Evolutionary conservation across 192 early-diverging fungal species (phyloP), one percentile per base, ranked within the genome.

Genomic region (Coemansia sp.): DNA sequence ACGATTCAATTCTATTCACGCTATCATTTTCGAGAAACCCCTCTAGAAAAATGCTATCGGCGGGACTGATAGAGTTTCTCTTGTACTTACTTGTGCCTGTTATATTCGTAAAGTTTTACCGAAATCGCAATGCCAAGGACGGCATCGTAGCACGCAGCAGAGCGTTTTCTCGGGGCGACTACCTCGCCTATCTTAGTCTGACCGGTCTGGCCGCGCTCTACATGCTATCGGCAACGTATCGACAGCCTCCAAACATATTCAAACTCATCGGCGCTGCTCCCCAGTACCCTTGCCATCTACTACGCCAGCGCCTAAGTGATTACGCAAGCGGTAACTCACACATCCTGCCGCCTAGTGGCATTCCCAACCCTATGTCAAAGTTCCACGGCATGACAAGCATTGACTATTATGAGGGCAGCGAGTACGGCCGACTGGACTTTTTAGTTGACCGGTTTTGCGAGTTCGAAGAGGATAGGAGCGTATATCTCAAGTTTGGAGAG

Each of bases 401-500:
- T 8, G 48, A 38, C 17, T 77, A 82, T 63, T 77, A 77, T 51
- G 34, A 23, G 37, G 65, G 34, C n/a, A 82, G 75, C 66, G 51
- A 74, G 55, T 77, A 77, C 45, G 80, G 80, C 3, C 74, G 57
- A 12, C 7, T 76, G 64, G 80, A 77, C 50, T 82, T 82, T 61
- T 27, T 82, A 66, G 66, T 77, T 8, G 80, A 82, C 53, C 64
- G 80, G 25, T 82, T 82, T 63, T 82, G 80, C 50, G 14, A 34
- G 31, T 82, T 59, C 55, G 45, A 55, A 4, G 75, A 71, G 68
- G 80, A 82, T 62, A 62, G 71, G n/a, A 63, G 70, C 21, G 64
- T 69, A 11, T 82, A 82, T 23, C 51, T 77, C 11, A 74, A 74
- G 75, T 77, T 72, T 70, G 80, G 80, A 59, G 72, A 82, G 51